A percentile compares a stretch with the other conserved stretches of the same genome.
phyloP scores from a whole-genome alignment of 139 green algal genomes.

The Chlorella sp. region DNA sequence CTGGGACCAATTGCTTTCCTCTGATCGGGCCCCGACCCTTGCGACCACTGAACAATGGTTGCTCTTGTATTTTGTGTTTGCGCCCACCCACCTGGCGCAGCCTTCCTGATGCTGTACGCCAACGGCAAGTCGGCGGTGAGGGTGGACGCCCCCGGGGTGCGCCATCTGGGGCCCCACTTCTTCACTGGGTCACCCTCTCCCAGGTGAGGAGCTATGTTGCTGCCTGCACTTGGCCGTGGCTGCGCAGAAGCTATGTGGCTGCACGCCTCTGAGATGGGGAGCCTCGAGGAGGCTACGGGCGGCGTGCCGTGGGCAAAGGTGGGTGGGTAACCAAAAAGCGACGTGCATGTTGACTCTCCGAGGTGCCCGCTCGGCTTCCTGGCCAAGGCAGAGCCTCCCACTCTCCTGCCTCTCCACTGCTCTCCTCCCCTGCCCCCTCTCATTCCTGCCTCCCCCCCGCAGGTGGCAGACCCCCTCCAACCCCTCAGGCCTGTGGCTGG shows the following conservation, averaged over 20 bases:
- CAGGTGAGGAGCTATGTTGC: not conserved
- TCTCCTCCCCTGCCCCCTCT: not conserved
- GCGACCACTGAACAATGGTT: not conserved
- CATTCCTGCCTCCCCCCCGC: not conserved
- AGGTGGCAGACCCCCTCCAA: conserved; percentile 33
- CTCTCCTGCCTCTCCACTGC: not conserved
- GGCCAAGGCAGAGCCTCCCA: too few species aligned
- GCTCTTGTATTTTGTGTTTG: not conserved
- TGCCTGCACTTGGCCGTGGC: not conserved
- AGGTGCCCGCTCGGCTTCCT: too few species aligned
- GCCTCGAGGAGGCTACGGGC: not conserved
- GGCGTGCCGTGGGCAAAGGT: not conserved
- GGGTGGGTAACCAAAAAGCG: too few species aligned
- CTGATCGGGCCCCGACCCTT: too few species aligned
- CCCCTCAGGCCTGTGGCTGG: conserved; percentile 28
- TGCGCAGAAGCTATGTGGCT: not conserved
- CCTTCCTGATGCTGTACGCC: conserved; percentile 62
- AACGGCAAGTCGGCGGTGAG: conserved; percentile 68
- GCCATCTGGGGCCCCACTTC: conserved; percentile 46
- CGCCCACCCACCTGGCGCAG: not conserved
- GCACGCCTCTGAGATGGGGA: too few species aligned
- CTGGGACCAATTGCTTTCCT: not conserved
- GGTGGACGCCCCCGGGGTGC: conserved; percentile 38
- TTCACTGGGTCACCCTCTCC: conserved; percentile 39
- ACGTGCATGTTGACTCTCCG: not conserved